Evolutionary conservation across 2,329 filamentous ascomycete genomes (phyloP), one percentile per base, ranked within the genome.

Genomic region (Nigrospora oryzae): DNA sequence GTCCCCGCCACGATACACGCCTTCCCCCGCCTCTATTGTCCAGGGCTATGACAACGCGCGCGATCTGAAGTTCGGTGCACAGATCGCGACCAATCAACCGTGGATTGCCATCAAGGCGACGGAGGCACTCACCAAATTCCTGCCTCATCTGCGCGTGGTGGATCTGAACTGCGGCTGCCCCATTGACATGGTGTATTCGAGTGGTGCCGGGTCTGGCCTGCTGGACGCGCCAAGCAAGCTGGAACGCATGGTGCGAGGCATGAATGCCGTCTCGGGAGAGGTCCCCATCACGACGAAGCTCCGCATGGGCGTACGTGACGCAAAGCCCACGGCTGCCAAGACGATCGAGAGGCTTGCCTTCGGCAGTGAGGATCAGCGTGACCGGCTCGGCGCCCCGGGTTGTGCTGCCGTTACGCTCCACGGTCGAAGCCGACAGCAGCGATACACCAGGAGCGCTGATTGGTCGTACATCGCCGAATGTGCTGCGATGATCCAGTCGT

Each of bases 141-240:
- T 90, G 46, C 90, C 93, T 3, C 80, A 89, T 56, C 75, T 98
- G 16, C 86, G 93, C 33, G 81, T 95, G 35, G 86, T 98, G 52
- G 93, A 98, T 59, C 73, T 98, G 54, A 98, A 98, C 70, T 97
- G 91, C 57, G 93, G 93, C 38, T 98, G 93, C 60, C 93, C 93
- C 4, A 96, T 98, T 59, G 93, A 98, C 61, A 79, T 96, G 55
- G 84, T 98, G 42, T 97, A 81, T 71, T 83, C 89, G 55, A 77
- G 84, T 38, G 93, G 93, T 42, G 89, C 87, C 36, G 93, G 93
- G 4, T 95, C 91, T 16, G 91, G 88, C 2, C 78, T 98, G 14
- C 81, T 98, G n/a, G 93, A 98, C 57, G 75, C 83, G 44, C 86
- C 80, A 30, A 81, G 81, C 46, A 97, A 96, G 66, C 70, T 98